Percentiles rank a stretch among this genome's conserved stretches.
Evolutionary conservation across 2,329 filamentous ascomycete genomes (phyloP).

Genomic region (Fragosphaeria purpurea): DNA sequence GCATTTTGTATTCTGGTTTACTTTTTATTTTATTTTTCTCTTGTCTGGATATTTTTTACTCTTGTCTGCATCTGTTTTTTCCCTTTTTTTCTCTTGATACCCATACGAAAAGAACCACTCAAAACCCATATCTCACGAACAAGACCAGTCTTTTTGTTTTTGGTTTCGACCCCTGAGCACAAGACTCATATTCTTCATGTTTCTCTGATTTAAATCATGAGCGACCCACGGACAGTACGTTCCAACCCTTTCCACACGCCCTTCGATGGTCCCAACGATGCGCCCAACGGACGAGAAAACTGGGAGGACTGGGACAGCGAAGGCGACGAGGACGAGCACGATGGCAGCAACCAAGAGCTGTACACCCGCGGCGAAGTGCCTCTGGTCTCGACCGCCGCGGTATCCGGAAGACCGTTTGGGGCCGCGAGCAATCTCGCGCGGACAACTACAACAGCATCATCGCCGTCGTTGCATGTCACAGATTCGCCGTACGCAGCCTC

Average conservation of each 20-base stretch:
- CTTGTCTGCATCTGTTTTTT: neutral
- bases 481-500: no score
- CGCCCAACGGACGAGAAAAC: constrained; percentile 24
- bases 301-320: constrained; percentile 48
- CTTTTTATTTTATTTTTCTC: neutral
- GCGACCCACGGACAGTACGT: constrained; percentile 13
- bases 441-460: no score
- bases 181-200: neutral
- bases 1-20: neutral
- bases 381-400: no score
- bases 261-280: constrained; percentile 4
- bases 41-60: neutral
- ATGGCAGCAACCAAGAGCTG: neutral
- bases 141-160: no score
- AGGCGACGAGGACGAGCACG: constrained; percentile 37
- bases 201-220: constrained; percentile 15
- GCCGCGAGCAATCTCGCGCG: no score
- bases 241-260: constrained; percentile 12
- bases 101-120: no score
- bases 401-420: no score
- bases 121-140: no score
- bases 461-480: no score
- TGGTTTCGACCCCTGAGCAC: no score
- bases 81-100: constrained; percentile 1
- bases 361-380: neutral